Conservation (phyloP, 441 rosid genomes). For the Manihot esculenta region DNA sequence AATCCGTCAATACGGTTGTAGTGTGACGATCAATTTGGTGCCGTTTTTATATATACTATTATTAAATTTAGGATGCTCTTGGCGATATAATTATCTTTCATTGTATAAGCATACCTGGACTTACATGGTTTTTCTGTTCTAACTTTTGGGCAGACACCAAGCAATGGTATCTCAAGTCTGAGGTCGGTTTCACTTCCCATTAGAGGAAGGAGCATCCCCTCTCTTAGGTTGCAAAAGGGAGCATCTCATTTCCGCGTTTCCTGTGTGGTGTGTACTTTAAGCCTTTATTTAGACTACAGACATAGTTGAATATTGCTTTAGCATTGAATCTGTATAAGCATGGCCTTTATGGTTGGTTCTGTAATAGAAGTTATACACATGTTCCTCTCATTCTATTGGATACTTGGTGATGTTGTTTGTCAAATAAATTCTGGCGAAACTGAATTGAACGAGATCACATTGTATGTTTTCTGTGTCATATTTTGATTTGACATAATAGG, state of each 20-base stretch:
- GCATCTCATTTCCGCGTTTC: slow-evolving; percentile 35
- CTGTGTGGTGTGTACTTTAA: slow-evolving; percentile 44
- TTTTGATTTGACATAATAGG: too few relatives aligned
- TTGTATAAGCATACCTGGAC: background rate
- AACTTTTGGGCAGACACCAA: slow-evolving; percentile 32
- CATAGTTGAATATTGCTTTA: background rate
- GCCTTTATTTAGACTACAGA: background rate
- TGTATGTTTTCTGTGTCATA: background rate
- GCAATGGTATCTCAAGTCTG: slow-evolving; percentile 34
- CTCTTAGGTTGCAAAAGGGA: slow-evolving; percentile 38
- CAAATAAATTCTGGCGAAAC: background rate
- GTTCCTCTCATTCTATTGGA: background rate
- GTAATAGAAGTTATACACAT: background rate
- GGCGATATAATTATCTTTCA: too few relatives aligned
- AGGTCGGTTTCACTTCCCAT: slow-evolving; percentile 40
- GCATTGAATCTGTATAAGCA: background rate
- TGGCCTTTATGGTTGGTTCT: too few relatives aligned
- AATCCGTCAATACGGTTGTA: background rate
- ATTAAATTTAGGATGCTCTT: background rate
- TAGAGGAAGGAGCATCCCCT: slow-evolving; percentile 35
- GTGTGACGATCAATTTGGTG: too few relatives aligned
- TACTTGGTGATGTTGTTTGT: background rate
- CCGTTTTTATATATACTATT: background rate
- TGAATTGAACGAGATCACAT: background rate
- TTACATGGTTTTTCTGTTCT: background rate